Evolutionary conservation across 176 grass and related monocot species (phyloP), one percentile per base, ranked within the genome.

Genomic region (Areca catechu): DNA sequence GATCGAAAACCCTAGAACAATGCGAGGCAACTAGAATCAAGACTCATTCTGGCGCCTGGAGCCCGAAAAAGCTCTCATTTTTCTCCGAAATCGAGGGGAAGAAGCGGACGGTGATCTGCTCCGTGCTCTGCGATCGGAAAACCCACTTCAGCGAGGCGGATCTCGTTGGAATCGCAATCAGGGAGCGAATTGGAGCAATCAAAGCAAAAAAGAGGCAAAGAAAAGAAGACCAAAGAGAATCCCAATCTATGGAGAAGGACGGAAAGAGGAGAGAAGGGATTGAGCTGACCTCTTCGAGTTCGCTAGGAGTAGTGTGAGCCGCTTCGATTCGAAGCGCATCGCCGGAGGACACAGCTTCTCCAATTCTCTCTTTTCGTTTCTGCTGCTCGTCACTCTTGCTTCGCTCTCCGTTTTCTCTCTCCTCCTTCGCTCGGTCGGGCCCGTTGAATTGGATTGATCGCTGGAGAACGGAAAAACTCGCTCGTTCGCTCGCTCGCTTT

Each of bases 31-130:
- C 20, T 19, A 25, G 20, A 19, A 55, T 43, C 51, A 22, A 21
- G 22, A 37, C 27, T 23, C 51, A 21, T 53, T 54, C 48, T 51
- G 22, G 48, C 50, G 6, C 48, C 17, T 1, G 7, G n/a, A 20
- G 59, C 30, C 48, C 59, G 59, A 4, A 16, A 20, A 61, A 61
- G 28, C 19, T 61, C 59, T 47, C 59, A 47, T 61, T 61, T 17
- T 0, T 0, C 28, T 1, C 22, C 28, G 18, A 5, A 20, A 16
- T 27, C 12, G 15, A 58, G 0, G 20, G 9, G 15, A 14, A 34
- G 19, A 48, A 15, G 17, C 6, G 9, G 18, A 43, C 7, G 34
- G 34, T 43, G 25, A 61, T 61, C 59, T 17, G 59, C 59, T 21
- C 29, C 59, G 29, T 19, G 22, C 22, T 16, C 59, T 18, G 30